Base-by-base conservation (phyloP, 257 asterid genomes). In the Ocimum tenuiflorum region DNA sequence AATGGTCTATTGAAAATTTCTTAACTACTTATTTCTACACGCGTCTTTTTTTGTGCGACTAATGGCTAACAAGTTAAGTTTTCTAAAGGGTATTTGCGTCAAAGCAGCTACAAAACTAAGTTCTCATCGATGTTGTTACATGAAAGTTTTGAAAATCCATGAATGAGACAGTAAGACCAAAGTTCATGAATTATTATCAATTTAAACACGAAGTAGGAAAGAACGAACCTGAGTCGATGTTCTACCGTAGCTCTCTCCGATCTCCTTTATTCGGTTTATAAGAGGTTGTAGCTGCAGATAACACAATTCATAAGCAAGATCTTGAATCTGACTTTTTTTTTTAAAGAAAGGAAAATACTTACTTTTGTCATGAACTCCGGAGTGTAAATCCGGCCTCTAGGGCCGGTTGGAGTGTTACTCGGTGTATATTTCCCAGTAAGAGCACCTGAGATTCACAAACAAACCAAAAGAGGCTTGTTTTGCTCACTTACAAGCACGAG, bases 351-450 rank as follows among this genome's bases (percentile, higher is more conserved):
- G 45, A 77, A 51, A 7, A 39, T 6, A 23, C 81, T 68, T 81
- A 88, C 97, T 71, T 77, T 78, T 3, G 87, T 81, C 73, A 90
- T 65, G 77, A 85, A 87, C 54, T 88, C 86, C 4, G 83, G 83
- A 57, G 96, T 91, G 76, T 91, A 91, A 33, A 91, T 89, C 78
- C 56, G 82, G 65, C 96, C 89, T 59, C 98, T 75, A 42, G 98
- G 98, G 39, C 98, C 96, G 0, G 95, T 65, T 4, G 98, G 96
- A 45, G 90, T 86, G 69, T 87, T 87, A 33, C 53, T 72, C 15
- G 95, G 95, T 53, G 92, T 87, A 58, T 91, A 91, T 65, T 91
- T 91, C 43, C 98, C 98, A 0, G 95, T 91, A 61, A 91, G 85
- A 73, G 87, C 95, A 71, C 97, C 97, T 90, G 83, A 71, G 68